Evolutionary conservation across 2,329 filamentous ascomycete genomes (phyloP), one percentile per base, ranked within the genome.

Genomic region (Paraphoma sp.): DNA sequence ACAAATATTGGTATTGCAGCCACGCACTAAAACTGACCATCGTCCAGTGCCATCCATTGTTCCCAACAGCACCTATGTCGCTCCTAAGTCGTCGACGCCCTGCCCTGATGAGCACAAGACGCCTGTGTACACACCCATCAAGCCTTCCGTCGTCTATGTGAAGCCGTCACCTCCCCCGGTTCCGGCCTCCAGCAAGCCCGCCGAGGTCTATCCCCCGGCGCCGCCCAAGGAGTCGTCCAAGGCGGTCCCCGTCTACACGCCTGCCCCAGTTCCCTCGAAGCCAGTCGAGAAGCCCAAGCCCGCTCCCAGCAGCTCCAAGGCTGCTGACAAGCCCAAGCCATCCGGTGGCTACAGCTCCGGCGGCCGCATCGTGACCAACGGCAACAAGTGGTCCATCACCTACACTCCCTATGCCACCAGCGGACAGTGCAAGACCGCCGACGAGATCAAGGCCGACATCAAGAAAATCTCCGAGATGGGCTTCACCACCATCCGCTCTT

Each of bases 81-180:
- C 80, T 42, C 86, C 89, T 31, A 90, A 90, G 77, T 85, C 84
- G 60, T 93, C 92, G 82, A 92, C 89, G 91, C 82, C 87, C 88
- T 65, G 88, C 89, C 57, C 89, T 84, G 65, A 93, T 89, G 60
- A 72, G 91, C 63, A 88, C 86, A 59, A 86, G 61, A 83, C 85
- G 56, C 77, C 82, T 48, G 81, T 91, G 48, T 65, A 68, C 57
- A 62, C 65, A 5, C 69, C 67, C 23, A 36, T 50, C 47, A 58
- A 62, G 18, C 49, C 60, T 29, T 60, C 63, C 45, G 60, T 62
- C 10, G 33, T 36, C 14, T 36, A 36, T 14, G 59, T 53, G 51
- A 57, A 54, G 48, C 42, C 62, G 17, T 41, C 48, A 43, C 40
- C 48, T 44, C 52, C 52, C 23, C 51, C 52, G 51, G 47, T 50